Percentiles rank a stretch among this genome's conserved stretches.
Conservation (phyloP, 1,284 basidiomycete species). For the Marasmius sp. region DNA sequence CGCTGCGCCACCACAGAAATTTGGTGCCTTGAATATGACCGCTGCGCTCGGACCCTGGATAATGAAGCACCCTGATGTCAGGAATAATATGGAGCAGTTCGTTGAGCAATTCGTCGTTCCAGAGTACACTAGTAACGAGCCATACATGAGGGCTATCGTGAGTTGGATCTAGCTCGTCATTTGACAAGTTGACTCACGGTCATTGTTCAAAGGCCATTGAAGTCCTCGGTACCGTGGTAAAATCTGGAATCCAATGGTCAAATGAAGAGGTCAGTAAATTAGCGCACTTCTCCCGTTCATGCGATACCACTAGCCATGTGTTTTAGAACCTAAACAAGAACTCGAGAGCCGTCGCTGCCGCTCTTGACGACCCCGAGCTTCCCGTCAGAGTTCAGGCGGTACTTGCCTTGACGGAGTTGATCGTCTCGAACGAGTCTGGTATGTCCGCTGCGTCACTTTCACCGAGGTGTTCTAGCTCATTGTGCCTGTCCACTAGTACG, state of each 20-base stretch:
- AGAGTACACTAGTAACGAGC: constrained; percentile 62
- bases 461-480: not conserved
- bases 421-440: constrained; percentile 68
- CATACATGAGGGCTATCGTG: constrained; percentile 76
- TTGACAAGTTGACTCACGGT: constrained; percentile 7
- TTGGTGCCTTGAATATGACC: constrained; percentile 82
- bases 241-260: constrained; percentile 65
- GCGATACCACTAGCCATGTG: not conserved
- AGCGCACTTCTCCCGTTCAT: not conserved
- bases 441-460: constrained; percentile 17
- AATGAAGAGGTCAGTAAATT: constrained; percentile 50
- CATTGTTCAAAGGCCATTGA: constrained; percentile 63
- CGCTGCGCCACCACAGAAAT: constrained; percentile 63
- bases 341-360: constrained; percentile 60
- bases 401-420: constrained; percentile 77
- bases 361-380: constrained; percentile 74
- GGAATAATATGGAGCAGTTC: constrained; percentile 75
- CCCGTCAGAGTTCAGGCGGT: constrained; percentile 87
- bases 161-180: constrained; percentile 27
- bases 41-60: constrained; percentile 74
- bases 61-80: constrained; percentile 79
- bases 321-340: constrained; percentile 60
- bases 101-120: constrained; percentile 71
- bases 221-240: constrained; percentile 72
- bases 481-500: constrained; percentile 48